These are phyloP conservation scores for Dryas drummondii DNA, from an alignment of 306 rosid genomes.

Conservation along the genomic window DNA sequence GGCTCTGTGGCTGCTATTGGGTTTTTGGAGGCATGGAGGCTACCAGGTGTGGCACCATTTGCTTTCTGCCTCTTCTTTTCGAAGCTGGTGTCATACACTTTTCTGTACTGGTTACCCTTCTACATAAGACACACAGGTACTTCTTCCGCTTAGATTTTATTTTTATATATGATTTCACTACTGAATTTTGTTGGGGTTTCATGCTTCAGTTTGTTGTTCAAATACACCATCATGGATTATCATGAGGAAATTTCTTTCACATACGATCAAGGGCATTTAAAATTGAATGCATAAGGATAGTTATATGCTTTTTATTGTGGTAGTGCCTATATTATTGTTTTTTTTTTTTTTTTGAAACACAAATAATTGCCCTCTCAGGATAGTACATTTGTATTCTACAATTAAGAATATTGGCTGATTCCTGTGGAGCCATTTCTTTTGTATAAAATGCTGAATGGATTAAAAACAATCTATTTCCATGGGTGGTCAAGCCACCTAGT, in stretches of 20 bases:
- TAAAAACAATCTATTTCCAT: too few species aligned
- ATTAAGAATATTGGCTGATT: too few species aligned
- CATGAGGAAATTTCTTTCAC: background rate
- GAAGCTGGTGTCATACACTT: constrained; percentile 92
- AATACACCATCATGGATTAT: background rate
- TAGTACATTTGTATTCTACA: too few species aligned
- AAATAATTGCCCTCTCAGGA: too few species aligned
- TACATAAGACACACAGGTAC: constrained; percentile 79
- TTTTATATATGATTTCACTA: background rate
- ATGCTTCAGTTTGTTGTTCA: background rate
- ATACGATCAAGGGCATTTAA: too few species aligned
- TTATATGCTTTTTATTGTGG: background rate
- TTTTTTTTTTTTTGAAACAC: too few species aligned
- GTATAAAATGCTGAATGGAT: background rate
- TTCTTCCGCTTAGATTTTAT: background rate
- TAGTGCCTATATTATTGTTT: background rate
- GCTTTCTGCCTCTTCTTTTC: constrained; percentile 89
- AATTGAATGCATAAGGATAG: background rate
- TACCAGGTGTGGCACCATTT: constrained; percentile 85
- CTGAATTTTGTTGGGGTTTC: background rate
- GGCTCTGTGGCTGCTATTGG: constrained; percentile 76
- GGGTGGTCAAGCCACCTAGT: background rate
- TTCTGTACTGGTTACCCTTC: constrained; percentile 89
- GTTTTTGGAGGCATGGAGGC: constrained; percentile 89
- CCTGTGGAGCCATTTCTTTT: too few species aligned